These are phyloP conservation scores for Colletotrichum karsti DNA, from an alignment of 2,329 filamentous ascomycete species.

Conservation along the genomic window DNA sequence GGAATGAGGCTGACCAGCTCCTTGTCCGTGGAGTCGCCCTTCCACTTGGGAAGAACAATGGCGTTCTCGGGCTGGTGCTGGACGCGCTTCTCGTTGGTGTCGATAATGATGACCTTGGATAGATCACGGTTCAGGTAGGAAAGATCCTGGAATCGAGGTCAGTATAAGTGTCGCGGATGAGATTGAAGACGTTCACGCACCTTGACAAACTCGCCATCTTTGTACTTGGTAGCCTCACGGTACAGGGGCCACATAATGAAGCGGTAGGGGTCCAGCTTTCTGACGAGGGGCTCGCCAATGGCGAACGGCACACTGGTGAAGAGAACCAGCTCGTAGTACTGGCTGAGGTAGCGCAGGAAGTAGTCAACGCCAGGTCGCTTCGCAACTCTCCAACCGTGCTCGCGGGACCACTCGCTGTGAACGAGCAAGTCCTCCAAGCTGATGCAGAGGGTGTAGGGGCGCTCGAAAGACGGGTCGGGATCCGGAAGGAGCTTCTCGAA, in stretches of 20 bases:
- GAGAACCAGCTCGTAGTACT: conserved; percentile 97
- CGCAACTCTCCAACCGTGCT: conserved; percentile 94
- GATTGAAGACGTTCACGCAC: conserved; percentile 52
- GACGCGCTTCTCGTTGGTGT: conserved; percentile 84
- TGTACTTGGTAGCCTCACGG: conserved; percentile 95
- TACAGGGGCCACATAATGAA: conserved; percentile 96
- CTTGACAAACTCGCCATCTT: conserved; percentile 97
- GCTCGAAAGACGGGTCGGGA: conserved; percentile 79
- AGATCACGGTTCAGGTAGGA: conserved; percentile 96
- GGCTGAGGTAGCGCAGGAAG: conserved; percentile 94
- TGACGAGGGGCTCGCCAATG: conserved; percentile 86
- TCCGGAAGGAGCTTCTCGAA: conserved; percentile 93
- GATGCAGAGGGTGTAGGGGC: conserved; percentile 91
- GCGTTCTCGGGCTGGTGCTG: conserved; percentile 96
- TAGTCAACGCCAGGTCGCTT: conserved; percentile 97
- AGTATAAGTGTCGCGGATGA: conserved; percentile 4
- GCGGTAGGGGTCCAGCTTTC: conserved; percentile 93
- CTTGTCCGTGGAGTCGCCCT: conserved; percentile 81
- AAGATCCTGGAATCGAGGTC: conserved; percentile 72
- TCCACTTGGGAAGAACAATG: conserved; percentile 91
- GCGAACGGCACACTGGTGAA: conserved; percentile 90
- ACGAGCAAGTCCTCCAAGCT: conserved; percentile 94
- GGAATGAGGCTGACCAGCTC: conserved; percentile 90
- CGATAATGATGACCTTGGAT: conserved; percentile 93
- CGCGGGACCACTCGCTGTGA: conserved; percentile 92